These are phyloP conservation scores for Colletotrichum scovillei DNA, from an alignment of 2,329 filamentous ascomycete genomes.

Conservation along the genomic window DNA sequence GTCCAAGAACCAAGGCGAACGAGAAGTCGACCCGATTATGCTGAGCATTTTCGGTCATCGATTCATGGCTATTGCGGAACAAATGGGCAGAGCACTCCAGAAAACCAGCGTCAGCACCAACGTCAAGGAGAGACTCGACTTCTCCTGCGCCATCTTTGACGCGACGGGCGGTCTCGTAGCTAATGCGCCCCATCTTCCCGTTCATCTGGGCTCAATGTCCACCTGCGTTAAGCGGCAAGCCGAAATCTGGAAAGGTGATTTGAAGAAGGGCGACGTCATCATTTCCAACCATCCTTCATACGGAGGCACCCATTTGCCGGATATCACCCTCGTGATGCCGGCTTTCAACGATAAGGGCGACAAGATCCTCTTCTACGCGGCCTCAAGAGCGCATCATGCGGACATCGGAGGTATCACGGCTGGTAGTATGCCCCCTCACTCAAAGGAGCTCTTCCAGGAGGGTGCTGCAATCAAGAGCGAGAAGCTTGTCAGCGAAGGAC, in stretches of 20 bases:
- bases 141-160: constrained; percentile 85
- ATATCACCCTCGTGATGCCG: constrained; percentile 84
- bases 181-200: constrained; percentile 83
- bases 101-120: constrained; percentile 86
- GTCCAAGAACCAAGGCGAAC: constrained; percentile 29
- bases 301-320: constrained; percentile 84
- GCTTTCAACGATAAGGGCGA: constrained; percentile 75
- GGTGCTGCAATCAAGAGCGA: constrained; percentile 73
- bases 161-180: constrained; percentile 80
- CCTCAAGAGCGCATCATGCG: constrained; percentile 84
- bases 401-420: constrained; percentile 86
- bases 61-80: constrained; percentile 88
- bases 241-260: constrained; percentile 80
- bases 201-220: constrained; percentile 85
- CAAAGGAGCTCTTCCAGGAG: constrained; percentile 71
- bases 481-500: constrained; percentile 79
- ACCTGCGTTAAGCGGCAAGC: constrained; percentile 83
- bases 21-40: constrained; percentile 75
- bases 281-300: constrained; percentile 88
- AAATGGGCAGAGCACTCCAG: constrained; percentile 83
- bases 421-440: constrained; percentile 84
- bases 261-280: constrained; percentile 83
- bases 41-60: constrained; percentile 84
- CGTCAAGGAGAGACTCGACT: constrained; percentile 85
- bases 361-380: constrained; percentile 84